phyloP scores from a whole-genome alignment of 257 asterid genomes.

The Salvia splendens region DNA sequence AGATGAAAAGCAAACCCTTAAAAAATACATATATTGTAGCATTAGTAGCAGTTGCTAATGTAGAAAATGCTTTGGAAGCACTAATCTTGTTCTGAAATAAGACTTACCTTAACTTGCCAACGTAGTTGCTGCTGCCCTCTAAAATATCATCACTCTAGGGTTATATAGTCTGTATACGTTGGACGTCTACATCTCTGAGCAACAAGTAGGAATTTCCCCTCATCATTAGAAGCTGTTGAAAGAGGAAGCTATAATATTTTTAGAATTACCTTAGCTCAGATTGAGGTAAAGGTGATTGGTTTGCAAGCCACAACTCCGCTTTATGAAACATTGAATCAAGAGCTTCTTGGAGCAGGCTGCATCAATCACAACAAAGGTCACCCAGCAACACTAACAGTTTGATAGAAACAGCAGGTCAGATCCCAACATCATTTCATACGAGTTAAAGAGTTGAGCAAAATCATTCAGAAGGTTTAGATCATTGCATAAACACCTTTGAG shows the following conservation, averaged over 20 bases:
- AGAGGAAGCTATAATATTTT: background rate
- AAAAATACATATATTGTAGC: no score
- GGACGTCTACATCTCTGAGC: conserved; percentile 89
- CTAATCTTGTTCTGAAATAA: background rate
- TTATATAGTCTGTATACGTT: conserved; percentile 78
- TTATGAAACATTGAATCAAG: conserved; percentile 71
- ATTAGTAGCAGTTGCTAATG: no score
- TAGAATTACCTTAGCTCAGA: conserved; percentile 56
- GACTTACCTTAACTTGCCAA: conserved; percentile 83
- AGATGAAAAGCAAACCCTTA: no score
- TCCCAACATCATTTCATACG: no score
- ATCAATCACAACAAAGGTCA: conserved; percentile 21
- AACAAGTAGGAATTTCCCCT: conserved; percentile 86
- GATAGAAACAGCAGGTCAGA: no score
- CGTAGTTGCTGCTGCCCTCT: conserved; percentile 71
- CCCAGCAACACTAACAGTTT: no score
- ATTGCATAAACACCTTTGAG: no score
- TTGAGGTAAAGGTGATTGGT: conserved; percentile 78
- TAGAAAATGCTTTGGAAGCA: no score
- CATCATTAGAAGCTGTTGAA: conserved; percentile 80
- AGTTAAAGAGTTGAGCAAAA: no score
- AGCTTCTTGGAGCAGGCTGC: conserved; percentile 91
- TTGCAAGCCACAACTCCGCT: conserved; percentile 67
- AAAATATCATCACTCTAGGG: conserved; percentile 76
- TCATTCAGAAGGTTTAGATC: no score